These are phyloP conservation scores for Paspalum notatum DNA, from an alignment of 176 grass and related monocot species.

Conservation along the genomic window DNA sequence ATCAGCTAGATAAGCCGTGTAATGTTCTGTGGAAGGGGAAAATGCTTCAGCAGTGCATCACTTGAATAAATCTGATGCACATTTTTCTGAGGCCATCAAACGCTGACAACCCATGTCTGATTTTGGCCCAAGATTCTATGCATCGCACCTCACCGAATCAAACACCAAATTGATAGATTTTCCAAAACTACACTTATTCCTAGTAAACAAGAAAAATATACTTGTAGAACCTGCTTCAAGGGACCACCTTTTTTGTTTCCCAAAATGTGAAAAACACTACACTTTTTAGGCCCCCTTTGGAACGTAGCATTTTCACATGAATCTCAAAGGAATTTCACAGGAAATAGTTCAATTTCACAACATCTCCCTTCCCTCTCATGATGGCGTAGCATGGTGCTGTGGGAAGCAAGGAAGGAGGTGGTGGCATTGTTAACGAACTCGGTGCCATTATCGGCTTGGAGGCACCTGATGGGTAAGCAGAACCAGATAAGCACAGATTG, in stretches of 20 bases:
- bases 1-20: background rate
- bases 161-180: background rate
- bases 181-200: background rate
- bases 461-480: no score
- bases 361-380: no score
- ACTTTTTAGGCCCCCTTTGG: no score
- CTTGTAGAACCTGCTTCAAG: background rate
- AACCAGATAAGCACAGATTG: no score
- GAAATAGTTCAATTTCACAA: no score
- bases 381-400: no score
- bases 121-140: conserved; percentile 9
- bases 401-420: background rate
- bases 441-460: no score
- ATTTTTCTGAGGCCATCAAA: conserved; percentile 3
- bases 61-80: background rate
- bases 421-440: no score
- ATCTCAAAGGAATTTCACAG: no score
- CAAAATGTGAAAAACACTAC: background rate
- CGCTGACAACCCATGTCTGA: conserved; percentile 1
- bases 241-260: background rate
- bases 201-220: background rate
- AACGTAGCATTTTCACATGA: no score
- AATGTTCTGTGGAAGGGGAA: background rate
- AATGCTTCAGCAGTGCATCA: background rate
- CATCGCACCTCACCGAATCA: background rate